Evolutionary conservation across 164 flowering plant species (phyloP).

Genomic region (Kingdonia uniflora): DNA sequence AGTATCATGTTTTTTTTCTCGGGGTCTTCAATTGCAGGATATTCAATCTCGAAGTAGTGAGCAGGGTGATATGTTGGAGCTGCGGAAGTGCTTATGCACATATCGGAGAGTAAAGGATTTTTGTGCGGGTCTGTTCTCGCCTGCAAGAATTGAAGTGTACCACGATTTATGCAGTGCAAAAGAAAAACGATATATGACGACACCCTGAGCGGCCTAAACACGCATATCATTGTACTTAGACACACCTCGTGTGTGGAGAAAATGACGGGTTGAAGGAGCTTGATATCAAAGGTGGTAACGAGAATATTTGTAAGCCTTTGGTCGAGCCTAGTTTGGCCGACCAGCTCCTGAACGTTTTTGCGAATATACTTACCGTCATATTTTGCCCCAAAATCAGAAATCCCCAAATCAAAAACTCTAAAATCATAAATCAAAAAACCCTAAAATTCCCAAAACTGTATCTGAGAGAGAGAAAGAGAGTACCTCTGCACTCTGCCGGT

Average conservation of each 20-base stretch:
- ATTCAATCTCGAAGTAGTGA: conserved; percentile 8
- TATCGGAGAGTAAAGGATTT: conserved; percentile 24
- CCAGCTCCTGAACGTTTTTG: conserved; percentile 1
- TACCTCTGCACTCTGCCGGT: no score
- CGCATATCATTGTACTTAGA: neutral
- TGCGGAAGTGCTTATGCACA: conserved; percentile 28
- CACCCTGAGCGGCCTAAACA: neutral
- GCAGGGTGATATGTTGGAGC: conserved; percentile 26
- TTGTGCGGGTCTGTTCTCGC: conserved; percentile 3
- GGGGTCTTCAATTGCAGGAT: neutral
- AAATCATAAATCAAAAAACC: no score
- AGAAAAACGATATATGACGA: neutral
- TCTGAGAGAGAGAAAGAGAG: no score
- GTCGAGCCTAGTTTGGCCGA: conserved; percentile 11
- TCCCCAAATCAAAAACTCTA: no score
- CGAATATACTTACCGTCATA: conserved; percentile 18
- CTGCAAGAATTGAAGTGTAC: conserved; percentile 1
- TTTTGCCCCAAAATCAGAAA: conserved; percentile 11
- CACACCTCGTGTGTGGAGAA: conserved; percentile 12
- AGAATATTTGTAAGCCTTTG: conserved; percentile 22
- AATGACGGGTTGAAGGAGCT: conserved; percentile 16
- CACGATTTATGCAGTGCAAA: neutral
- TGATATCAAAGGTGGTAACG: conserved; percentile 28
- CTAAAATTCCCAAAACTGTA: no score
- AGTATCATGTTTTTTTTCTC: conserved; percentile 3